Conservation (phyloP, 495 filamentous ascomycete genomes). For the Tetracladium marchalianum region DNA sequence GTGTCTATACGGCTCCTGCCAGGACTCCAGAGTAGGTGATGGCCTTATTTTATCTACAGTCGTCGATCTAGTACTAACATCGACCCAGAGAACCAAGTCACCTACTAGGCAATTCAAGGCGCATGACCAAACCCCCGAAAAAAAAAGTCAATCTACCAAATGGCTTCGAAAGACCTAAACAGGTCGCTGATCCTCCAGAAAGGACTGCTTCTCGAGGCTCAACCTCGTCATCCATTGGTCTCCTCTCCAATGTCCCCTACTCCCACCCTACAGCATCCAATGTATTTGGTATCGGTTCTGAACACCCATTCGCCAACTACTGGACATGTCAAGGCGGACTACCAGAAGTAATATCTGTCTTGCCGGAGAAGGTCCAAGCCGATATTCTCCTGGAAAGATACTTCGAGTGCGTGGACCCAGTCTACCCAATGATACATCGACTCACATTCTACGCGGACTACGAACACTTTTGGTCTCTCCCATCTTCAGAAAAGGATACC, state of each 20-base stretch:
- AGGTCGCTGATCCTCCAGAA: slow-evolving; percentile 9
- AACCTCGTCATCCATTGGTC: slow-evolving; percentile 30
- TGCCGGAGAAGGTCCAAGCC: slow-evolving; percentile 60
- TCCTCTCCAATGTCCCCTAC: slow-evolving; percentile 59
- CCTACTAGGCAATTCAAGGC: slow-evolving; percentile 37
- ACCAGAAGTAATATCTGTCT: slow-evolving; percentile 56
- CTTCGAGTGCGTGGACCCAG: slow-evolving; percentile 64
- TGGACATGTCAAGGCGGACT: slow-evolving; percentile 66
- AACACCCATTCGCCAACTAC: slow-evolving; percentile 65
- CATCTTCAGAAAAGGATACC: slow-evolving; percentile 34
- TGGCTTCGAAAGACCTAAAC: slow-evolving; percentile 11
- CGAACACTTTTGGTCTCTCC: slow-evolving; percentile 55
- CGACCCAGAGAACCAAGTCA: slow-evolving; percentile 34
- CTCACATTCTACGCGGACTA: slow-evolving; percentile 61
- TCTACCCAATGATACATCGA: slow-evolving; percentile 63
- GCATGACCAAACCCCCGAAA: slow-evolving; percentile 49
- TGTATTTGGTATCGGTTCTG: slow-evolving; percentile 57
- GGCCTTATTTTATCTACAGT: not conserved
- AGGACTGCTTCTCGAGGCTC: slow-evolving; percentile 12
- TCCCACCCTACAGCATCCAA: slow-evolving; percentile 51
- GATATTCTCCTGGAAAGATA: slow-evolving; percentile 60
- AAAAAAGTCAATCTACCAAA: slow-evolving; percentile 22
- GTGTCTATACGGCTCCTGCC: slow-evolving; percentile 57
- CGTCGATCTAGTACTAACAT: not conserved
- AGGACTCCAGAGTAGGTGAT: slow-evolving; percentile 54